phyloP scores from a whole-genome alignment of 495 filamentous ascomycete species.

The Lasiosphaeris hirsuta region DNA sequence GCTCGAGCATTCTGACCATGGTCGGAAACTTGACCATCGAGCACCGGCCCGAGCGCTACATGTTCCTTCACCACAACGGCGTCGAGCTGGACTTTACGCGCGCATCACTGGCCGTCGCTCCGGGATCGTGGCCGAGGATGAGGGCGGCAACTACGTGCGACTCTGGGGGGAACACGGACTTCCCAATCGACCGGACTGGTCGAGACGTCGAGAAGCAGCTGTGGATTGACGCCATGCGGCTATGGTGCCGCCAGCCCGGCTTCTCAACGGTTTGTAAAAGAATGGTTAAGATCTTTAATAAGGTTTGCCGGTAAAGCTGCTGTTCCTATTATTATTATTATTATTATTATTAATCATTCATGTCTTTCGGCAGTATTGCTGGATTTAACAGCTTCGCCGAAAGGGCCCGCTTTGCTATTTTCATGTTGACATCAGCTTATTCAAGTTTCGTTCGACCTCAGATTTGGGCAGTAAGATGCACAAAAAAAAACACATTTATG shows the following conservation, averaged over 20 bases:
- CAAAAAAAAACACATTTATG: too few relatives aligned
- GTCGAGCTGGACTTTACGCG: constrained; percentile 50
- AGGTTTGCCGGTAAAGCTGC: too few relatives aligned
- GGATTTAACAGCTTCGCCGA: too few relatives aligned
- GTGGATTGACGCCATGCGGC: constrained; percentile 49
- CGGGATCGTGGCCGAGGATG: constrained; percentile 7
- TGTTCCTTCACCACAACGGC: constrained; percentile 56
- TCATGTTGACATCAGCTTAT: too few relatives aligned
- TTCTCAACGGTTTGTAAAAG: neutral
- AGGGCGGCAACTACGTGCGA: constrained; percentile 18
- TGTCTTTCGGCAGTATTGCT: too few relatives aligned
- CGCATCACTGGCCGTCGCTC: constrained; percentile 9
- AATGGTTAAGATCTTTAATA: too few relatives aligned
- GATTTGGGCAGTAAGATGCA: too few relatives aligned
- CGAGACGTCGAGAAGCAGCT: constrained; percentile 48
- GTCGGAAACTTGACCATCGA: neutral
- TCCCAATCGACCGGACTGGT: constrained; percentile 37
- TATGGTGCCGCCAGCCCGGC: constrained; percentile 31
- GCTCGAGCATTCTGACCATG: constrained; percentile 13
- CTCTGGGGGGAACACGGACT: constrained; percentile 30
- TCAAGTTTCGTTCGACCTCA: too few relatives aligned
- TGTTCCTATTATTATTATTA: too few relatives aligned
- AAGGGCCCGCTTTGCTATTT: too few relatives aligned
- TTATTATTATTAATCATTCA: too few relatives aligned
- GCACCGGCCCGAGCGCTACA: constrained; percentile 15